Percentiles rank a stretch among this genome's conserved stretches.
Conservation (phyloP, 2,329 filamentous ascomycete species). For the Blumeriella jaapii region DNA sequence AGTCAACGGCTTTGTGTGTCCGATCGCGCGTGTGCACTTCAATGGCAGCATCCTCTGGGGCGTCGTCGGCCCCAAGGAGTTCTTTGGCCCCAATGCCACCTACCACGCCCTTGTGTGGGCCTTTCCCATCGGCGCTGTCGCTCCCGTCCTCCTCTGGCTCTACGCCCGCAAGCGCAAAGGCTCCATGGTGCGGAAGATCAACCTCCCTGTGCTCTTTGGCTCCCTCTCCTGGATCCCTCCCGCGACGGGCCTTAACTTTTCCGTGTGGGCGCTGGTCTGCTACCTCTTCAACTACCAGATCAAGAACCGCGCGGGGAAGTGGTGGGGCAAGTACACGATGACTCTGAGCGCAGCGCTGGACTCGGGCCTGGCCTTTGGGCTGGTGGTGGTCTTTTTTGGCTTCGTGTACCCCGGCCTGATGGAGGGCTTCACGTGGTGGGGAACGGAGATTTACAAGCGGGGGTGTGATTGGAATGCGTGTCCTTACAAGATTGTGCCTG, state of each 20-base stretch:
- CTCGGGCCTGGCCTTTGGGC: slow-evolving; percentile 69
- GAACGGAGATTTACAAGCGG: slow-evolving; percentile 72
- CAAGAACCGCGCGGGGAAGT: slow-evolving; percentile 54
- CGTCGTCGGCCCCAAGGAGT: slow-evolving; percentile 70
- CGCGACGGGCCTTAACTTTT: slow-evolving; percentile 78
- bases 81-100: slow-evolving; percentile 66
- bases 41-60: slow-evolving; percentile 87
- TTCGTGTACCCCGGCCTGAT: slow-evolving; percentile 74
- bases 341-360: slow-evolving; percentile 74
- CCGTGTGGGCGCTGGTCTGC: slow-evolving; percentile 75
- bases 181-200: slow-evolving; percentile 63
- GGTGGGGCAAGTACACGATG: slow-evolving; percentile 93
- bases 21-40: slow-evolving; percentile 79
- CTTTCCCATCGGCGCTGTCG: slow-evolving; percentile 64
- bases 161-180: slow-evolving; percentile 48
- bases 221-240: slow-evolving; percentile 80
- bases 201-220: slow-evolving; percentile 73
- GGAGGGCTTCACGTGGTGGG: slow-evolving; percentile 73
- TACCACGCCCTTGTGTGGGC: slow-evolving; percentile 73
- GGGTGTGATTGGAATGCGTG: slow-evolving; percentile 82
- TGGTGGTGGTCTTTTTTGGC: slow-evolving; percentile 75
- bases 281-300: slow-evolving; percentile 74
- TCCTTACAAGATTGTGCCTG: slow-evolving; percentile 50
- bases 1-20: slow-evolving; percentile 81
- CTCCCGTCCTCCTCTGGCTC: slow-evolving; percentile 64